phyloP scores from a whole-genome alignment of 176 grass and related monocot genomes.

The Cenchrus purpureus region DNA sequence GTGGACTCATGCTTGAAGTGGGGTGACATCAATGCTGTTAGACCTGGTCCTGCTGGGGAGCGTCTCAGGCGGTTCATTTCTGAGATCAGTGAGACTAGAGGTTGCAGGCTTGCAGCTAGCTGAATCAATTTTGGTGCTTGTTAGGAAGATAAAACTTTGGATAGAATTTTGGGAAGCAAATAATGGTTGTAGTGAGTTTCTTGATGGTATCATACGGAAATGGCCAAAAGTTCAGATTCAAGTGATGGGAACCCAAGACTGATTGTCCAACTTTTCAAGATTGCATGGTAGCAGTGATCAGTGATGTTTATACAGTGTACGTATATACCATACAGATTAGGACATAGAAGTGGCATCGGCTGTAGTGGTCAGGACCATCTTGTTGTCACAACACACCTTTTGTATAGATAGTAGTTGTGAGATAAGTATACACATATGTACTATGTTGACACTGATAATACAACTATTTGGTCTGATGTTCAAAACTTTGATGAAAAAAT shows the following conservation, averaged over 20 bases:
- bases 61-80: conserved; percentile 47
- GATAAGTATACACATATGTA: neutral
- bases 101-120: conserved; percentile 48
- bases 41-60: conserved; percentile 43
- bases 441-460: neutral
- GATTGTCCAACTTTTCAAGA: neutral
- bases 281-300: neutral
- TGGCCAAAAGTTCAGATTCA: neutral
- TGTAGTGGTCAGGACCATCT: neutral
- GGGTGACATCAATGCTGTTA: conserved; percentile 45
- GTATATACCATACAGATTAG: neutral
- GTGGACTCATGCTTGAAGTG: conserved; percentile 37
- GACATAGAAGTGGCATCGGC: neutral
- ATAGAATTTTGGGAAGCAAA: neutral
- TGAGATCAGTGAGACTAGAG: conserved; percentile 45
- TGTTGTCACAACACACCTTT: neutral
- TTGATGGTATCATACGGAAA: neutral
- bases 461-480: neutral
- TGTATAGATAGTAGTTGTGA: neutral
- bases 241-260: neutral
- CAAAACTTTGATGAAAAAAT: too few species aligned
- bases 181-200: neutral
- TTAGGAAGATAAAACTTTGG: neutral
- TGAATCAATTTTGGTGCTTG: neutral
- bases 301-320: neutral